Percentiles rank a stretch among this genome's conserved stretches.
Conservation (phyloP, 805 yeast genomes). For the Ascoidea rubescens region DNA sequence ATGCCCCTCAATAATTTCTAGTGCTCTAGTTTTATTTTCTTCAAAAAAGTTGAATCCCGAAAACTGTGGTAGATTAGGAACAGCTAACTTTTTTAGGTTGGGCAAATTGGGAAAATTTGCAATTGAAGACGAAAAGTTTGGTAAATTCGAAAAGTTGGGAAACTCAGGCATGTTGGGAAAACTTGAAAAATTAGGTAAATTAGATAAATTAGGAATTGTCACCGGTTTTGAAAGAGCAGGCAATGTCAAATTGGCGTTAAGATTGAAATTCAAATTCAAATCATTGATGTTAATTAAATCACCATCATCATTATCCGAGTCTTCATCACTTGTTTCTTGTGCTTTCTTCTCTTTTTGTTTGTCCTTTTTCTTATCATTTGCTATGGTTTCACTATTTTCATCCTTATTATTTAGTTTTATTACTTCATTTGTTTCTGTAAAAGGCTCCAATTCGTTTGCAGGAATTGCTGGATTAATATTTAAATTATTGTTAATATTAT, state of each 20-base stretch:
- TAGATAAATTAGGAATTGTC: neutral
- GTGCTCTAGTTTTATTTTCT: neutral
- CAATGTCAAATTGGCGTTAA: neutral
- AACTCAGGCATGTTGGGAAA: neutral
- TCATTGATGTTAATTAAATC: neutral
- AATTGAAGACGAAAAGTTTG: neutral
- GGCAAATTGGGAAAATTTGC: too few relatives aligned
- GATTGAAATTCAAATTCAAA: too few relatives aligned
- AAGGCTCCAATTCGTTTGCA: neutral
- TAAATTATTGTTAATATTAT: too few relatives aligned
- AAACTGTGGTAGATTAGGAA: too few relatives aligned
- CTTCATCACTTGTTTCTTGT: neutral
- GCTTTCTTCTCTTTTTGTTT: neutral
- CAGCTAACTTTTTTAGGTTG: neutral
- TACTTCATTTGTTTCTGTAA: neutral
- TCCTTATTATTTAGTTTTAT: too few relatives aligned
- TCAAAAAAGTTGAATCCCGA: neutral
- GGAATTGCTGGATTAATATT: too few relatives aligned
- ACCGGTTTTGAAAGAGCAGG: neutral
- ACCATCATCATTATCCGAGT: neutral
- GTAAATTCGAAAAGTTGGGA: neutral
- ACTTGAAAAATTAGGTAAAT: neutral
- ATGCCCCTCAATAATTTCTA: neutral
- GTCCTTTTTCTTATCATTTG: neutral
- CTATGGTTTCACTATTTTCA: neutral